A percentile compares a stretch with the other conserved stretches of the same genome.
Conservation (phyloP, 306 rosid species). For the Begonia fuchsioides region DNA sequence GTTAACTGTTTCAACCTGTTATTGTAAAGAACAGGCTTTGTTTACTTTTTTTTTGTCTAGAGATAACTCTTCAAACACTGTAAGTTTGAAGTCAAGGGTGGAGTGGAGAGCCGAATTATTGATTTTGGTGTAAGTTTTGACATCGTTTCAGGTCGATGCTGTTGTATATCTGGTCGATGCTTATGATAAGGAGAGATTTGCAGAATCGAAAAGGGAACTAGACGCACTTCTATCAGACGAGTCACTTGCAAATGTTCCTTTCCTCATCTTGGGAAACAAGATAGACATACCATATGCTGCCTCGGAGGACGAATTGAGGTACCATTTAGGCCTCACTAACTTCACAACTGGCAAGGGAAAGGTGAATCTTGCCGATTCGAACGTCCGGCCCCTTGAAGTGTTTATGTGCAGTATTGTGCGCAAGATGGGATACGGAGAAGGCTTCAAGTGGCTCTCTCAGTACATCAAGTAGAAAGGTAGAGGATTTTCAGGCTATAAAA, state of each 20-base stretch:
- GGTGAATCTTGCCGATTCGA: conserved; percentile 22
- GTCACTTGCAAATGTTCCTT: conserved; percentile 23
- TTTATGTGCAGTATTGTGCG: conserved; percentile 24
- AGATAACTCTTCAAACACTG: too few relatives aligned
- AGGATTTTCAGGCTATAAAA: too few relatives aligned
- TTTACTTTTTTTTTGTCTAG: too few relatives aligned
- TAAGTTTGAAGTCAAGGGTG: too few relatives aligned
- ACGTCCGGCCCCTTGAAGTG: conserved; percentile 20
- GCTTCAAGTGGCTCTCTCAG: conserved; percentile 22
- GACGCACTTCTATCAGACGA: conserved; percentile 15
- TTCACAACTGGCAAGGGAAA: conserved; percentile 35
- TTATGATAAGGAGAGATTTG: conserved; percentile 19
- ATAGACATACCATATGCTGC: conserved; percentile 31
- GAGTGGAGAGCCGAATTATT: too few relatives aligned
- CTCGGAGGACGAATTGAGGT: conserved; percentile 30
- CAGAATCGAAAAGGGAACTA: conserved; percentile 11
- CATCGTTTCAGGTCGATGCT: conserved; percentile 15
- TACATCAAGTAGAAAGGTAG: conserved; percentile 9
- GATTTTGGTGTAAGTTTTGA: too few relatives aligned
- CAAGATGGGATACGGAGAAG: conserved; percentile 23
- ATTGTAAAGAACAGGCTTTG: too few relatives aligned
- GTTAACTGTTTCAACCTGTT: too few relatives aligned
- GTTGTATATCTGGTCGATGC: conserved; percentile 26
- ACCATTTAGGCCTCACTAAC: conserved; percentile 26
- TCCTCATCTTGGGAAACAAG: conserved; percentile 32